Evolutionary conservation across 2,329 filamentous ascomycete species (phyloP).

Genomic region (Ceratocystis colombiana): DNA sequence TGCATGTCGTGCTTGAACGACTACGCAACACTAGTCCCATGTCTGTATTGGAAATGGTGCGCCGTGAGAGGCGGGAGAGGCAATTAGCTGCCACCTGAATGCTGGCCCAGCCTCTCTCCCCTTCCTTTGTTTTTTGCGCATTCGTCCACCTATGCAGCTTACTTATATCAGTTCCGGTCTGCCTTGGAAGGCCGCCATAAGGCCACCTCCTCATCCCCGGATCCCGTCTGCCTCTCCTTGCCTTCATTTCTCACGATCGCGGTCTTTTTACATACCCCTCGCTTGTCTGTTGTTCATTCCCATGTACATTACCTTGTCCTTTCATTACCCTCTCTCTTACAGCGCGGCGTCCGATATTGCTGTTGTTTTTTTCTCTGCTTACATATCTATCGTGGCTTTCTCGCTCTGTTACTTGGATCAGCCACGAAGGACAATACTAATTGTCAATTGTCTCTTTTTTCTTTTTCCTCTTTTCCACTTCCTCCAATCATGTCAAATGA

Average conservation of each 20-base stretch:
- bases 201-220: not conserved
- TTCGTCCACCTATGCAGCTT: not conserved
- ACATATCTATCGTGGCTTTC: not conserved
- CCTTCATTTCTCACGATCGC: not conserved
- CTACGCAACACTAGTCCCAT: conserved; percentile 50
- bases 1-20: conserved; percentile 69
- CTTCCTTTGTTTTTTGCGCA: not conserved
- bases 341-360: conserved; percentile 18
- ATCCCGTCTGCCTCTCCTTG: conserved; percentile 9
- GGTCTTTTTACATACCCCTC: conserved; percentile 17
- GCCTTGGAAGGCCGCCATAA: not conserved
- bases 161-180: not conserved
- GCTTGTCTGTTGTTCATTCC: not conserved
- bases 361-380: not conserved
- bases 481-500: not conserved
- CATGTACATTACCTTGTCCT: conserved; percentile 15
- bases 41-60: conserved; percentile 47
- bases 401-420: not conserved
- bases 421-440: conserved; percentile 14
- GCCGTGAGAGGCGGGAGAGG: conserved; percentile 34
- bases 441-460: conserved; percentile 9
- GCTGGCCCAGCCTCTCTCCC: not conserved
- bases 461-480: not conserved
- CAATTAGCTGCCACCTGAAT: conserved; percentile 5
- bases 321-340: conserved; percentile 9